phyloP scores from a whole-genome alignment of 768 basidiomycete genomes.

The Termitomyces sp. region DNA sequence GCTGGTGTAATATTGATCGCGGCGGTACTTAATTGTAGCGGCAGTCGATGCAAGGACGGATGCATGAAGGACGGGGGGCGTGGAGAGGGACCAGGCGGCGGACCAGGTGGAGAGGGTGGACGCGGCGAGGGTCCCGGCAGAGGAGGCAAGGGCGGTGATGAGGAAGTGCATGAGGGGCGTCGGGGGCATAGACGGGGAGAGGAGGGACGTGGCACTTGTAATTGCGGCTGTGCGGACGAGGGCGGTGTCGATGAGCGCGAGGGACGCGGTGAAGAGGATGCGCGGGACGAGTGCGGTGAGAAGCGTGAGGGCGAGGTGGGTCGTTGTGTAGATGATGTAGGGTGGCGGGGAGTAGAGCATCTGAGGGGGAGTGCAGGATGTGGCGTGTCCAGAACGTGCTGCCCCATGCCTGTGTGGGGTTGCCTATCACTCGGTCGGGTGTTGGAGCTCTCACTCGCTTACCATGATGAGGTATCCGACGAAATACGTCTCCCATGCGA shows the following conservation, averaged over 20 bases:
- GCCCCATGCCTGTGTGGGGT: slow-evolving; percentile 27
- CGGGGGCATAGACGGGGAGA: slow-evolving; percentile 15
- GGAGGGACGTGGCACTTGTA: slow-evolving; percentile 27
- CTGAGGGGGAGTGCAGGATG: slow-evolving; percentile 37
- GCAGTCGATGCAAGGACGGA: too few species aligned
- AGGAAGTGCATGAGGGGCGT: slow-evolving; percentile 33
- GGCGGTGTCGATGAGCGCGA: slow-evolving; percentile 36
- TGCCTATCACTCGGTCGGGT: too few species aligned
- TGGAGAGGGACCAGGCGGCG: too few species aligned
- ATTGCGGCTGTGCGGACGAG: slow-evolving; percentile 39
- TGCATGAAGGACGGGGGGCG: too few species aligned
- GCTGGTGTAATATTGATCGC: too few species aligned
- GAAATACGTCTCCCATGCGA: slow-evolving; percentile 39
- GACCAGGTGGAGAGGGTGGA: too few species aligned
- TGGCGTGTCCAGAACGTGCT: slow-evolving; percentile 38
- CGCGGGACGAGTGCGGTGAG: slow-evolving; percentile 34
- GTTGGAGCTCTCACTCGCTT: too few species aligned
- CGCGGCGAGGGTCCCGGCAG: too few species aligned
- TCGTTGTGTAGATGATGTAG: slow-evolving; percentile 43
- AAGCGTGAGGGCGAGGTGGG: slow-evolving; percentile 38
- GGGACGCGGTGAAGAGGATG: slow-evolving; percentile 11
- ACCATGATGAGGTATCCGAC: slow-evolving; percentile 44
- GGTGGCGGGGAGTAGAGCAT: slow-evolving; percentile 39
- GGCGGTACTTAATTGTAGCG: too few species aligned
- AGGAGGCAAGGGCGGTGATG: too few species aligned